These are phyloP conservation scores for Calonectria henricotiae DNA, from an alignment of 2,329 filamentous ascomycete genomes.

Conservation along the genomic window DNA sequence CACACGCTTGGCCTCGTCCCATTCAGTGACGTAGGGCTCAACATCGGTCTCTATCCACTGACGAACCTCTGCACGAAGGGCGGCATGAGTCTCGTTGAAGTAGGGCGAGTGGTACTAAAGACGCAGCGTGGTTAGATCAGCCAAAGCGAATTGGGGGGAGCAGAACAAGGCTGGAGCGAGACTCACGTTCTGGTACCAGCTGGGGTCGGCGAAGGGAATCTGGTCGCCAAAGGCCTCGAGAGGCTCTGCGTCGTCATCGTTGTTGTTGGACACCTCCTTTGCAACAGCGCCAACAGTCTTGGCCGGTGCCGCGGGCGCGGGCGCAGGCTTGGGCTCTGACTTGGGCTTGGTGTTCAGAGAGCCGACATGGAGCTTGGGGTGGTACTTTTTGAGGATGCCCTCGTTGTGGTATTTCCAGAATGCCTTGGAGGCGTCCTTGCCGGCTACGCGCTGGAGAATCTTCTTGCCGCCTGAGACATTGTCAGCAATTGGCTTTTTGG, in stretches of 20 bases:
- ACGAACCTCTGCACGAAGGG: constrained; percentile 90
- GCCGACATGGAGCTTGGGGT: constrained; percentile 82
- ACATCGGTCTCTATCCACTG: constrained; percentile 93
- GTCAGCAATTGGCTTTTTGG: constrained; percentile 36
- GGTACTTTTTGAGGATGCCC: constrained; percentile 89
- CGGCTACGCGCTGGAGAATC: constrained; percentile 75
- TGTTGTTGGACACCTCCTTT: constrained; percentile 64
- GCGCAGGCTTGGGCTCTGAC: constrained; percentile 64
- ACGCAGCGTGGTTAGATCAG: constrained; percentile 30
- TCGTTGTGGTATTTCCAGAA: constrained; percentile 89
- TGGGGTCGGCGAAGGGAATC: constrained; percentile 92
- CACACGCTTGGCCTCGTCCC: constrained; percentile 95
- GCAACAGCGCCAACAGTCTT: constrained; percentile 55
- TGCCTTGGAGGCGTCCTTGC: constrained; percentile 78
- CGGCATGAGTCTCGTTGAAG: constrained; percentile 94
- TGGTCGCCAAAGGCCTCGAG: constrained; percentile 89
- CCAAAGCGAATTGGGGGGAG: background rate
- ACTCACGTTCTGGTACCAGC: constrained; percentile 94
- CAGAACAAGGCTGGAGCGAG: background rate
- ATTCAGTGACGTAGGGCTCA: constrained; percentile 93
- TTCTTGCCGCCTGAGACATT: constrained; percentile 71
- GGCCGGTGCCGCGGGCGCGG: constrained; percentile 54
- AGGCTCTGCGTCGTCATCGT: constrained; percentile 73
- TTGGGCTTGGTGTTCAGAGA: constrained; percentile 91
- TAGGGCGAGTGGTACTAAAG: constrained; percentile 94